phyloP scores from a whole-genome alignment of 2,329 filamentous ascomycete species.

The Phyllosticta capitalensis region DNA sequence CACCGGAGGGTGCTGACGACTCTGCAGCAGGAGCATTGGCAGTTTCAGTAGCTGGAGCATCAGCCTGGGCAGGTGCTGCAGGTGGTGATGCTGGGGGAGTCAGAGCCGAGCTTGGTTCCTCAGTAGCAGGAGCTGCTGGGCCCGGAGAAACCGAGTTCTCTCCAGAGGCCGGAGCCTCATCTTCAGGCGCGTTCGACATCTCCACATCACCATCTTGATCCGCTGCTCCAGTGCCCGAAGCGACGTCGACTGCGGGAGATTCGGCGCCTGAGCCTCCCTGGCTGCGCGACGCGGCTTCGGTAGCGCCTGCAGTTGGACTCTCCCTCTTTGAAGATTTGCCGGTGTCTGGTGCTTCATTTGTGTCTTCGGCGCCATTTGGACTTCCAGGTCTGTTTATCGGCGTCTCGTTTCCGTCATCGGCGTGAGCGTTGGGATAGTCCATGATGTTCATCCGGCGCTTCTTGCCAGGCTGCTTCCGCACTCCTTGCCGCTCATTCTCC shows the following conservation, averaged over 20 bases:
- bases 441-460: slow-evolving; percentile 48
- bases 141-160: background rate
- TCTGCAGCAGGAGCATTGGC: background rate
- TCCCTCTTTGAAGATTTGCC: slow-evolving; percentile 20
- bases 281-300: background rate
- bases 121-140: background rate
- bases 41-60: background rate
- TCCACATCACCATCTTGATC: slow-evolving; percentile 14
- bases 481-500: slow-evolving; percentile 68
- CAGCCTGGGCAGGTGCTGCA: background rate
- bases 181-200: slow-evolving; percentile 13
- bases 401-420: slow-evolving; percentile 21
- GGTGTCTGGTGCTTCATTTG: slow-evolving; percentile 22
- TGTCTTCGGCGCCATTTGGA: slow-evolving; percentile 20
- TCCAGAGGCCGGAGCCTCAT: background rate
- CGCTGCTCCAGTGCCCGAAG: background rate
- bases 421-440: slow-evolving; percentile 50
- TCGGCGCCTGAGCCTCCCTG: background rate
- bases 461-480: slow-evolving; percentile 46
- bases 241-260: background rate
- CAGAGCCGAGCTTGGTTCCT: slow-evolving; percentile 1
- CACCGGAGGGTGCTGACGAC: background rate
- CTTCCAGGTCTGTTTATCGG: slow-evolving; percentile 10
- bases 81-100: slow-evolving; percentile 10
- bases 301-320: slow-evolving; percentile 5